phyloP scores from a whole-genome alignment of 352 stramenopile species.

The Phytophthora sansomeana region DNA sequence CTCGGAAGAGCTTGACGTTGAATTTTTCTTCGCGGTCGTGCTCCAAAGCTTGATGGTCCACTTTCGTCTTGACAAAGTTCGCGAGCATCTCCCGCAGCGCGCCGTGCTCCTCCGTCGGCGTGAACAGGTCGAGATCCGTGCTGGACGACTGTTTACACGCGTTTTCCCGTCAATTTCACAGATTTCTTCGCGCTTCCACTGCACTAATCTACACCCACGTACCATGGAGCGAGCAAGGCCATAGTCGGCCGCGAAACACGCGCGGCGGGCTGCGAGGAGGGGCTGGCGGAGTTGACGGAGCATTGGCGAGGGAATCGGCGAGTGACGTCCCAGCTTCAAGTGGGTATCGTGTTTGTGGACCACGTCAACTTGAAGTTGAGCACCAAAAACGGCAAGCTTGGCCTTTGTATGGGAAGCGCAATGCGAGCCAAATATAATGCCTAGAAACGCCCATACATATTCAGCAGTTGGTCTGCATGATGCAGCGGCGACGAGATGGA shows the following conservation, averaged over 20 bases:
- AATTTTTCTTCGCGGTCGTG: constrained; percentile 98
- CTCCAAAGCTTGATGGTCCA: constrained; percentile 97
- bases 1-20: constrained; percentile 96
- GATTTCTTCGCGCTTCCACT: not conserved
- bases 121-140: constrained; percentile 79
- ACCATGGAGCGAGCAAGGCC: constrained; percentile 32
- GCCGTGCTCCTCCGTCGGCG: constrained; percentile 90
- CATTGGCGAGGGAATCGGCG: constrained; percentile 28
- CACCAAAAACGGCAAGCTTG: constrained; percentile 8
- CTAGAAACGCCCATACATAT: constrained; percentile 19
- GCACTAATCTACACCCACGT: constrained; percentile 1
- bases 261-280: constrained; percentile 22
- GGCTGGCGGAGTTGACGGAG: constrained; percentile 39
- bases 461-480: constrained; percentile 22
- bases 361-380: constrained; percentile 42
- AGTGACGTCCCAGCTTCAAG: constrained; percentile 43
- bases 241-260: constrained; percentile 15
- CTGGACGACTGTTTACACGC: constrained; percentile 29
- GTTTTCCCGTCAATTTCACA: constrained; percentile 10
- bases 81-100: constrained; percentile 94
- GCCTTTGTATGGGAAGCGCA: constrained; percentile 22
- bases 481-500: constrained; percentile 28
- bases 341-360: constrained; percentile 10
- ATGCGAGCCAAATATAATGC: constrained; percentile 19
- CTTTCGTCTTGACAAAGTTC: constrained; percentile 95